These are phyloP conservation scores for Termitomyces bulborhizus DNA, from an alignment of 768 basidiomycete genomes.

Conservation along the genomic window DNA sequence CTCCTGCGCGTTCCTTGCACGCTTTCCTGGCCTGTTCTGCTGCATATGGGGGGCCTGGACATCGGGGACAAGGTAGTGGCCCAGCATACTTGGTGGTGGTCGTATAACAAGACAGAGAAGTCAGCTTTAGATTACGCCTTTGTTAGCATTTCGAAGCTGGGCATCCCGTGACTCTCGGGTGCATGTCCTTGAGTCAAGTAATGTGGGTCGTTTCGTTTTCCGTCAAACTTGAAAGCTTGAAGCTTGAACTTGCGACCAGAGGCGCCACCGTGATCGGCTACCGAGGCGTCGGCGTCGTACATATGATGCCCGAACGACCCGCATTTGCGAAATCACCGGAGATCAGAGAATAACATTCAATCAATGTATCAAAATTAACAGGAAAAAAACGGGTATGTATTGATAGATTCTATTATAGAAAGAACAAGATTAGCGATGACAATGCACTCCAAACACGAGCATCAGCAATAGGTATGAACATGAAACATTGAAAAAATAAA, in stretches of 20 bases:
- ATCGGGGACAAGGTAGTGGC: neutral
- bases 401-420: neutral
- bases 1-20: constrained; percentile 6
- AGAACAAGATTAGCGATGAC: neutral
- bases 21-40: constrained; percentile 6
- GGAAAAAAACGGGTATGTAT: neutral
- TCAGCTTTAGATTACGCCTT: constrained; percentile 1
- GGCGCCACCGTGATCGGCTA: constrained; percentile 1
- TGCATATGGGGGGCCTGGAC: neutral
- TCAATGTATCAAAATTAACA: no score
- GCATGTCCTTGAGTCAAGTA: neutral
- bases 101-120: constrained; percentile 4
- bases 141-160: constrained; percentile 8
- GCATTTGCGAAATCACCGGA: constrained; percentile 12
- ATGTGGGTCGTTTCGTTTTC: neutral
- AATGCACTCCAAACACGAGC: neutral
- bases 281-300: neutral
- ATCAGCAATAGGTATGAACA: neutral
- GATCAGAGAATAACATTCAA: constrained; percentile 1
- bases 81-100: constrained; percentile 6
- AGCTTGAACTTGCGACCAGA: neutral
- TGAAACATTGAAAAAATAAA: constrained; percentile 4
- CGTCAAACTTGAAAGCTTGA: neutral
- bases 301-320: constrained; percentile 4
- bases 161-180: constrained; percentile 10